These are phyloP conservation scores for Cruciata laevipes DNA, from an alignment of 257 asterid species.

Conservation along the genomic window DNA sequence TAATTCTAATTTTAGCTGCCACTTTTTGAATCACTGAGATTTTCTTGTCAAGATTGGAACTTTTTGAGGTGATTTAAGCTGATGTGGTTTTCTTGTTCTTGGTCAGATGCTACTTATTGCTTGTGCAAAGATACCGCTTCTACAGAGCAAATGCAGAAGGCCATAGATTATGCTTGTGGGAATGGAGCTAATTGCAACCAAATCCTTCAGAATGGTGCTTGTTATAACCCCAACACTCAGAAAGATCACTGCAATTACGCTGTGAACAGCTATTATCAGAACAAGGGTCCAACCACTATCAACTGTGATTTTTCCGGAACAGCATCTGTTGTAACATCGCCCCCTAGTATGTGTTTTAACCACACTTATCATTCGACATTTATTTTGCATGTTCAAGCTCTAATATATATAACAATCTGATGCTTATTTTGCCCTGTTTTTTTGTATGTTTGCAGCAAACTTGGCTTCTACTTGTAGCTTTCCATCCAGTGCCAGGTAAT, in stretches of 20 bases:
- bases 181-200: constrained; percentile 66
- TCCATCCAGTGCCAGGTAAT: constrained; percentile 61
- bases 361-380: neutral
- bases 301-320: constrained; percentile 69
- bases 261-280: constrained; percentile 82
- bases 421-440: neutral
- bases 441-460: constrained; percentile 28
- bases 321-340: constrained; percentile 29
- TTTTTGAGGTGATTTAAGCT: constrained; percentile 6
- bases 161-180: constrained; percentile 90
- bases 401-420: neutral
- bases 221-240: constrained; percentile 66
- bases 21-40: neutral
- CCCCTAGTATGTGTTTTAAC: constrained; percentile 41
- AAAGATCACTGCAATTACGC: constrained; percentile 86
- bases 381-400: neutral
- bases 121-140: constrained; percentile 47
- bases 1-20: neutral
- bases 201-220: constrained; percentile 54
- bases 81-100: neutral
- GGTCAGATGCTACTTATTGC: constrained; percentile 57
- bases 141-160: constrained; percentile 40
- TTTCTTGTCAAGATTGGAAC: constrained; percentile 1
- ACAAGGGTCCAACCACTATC: constrained; percentile 30
- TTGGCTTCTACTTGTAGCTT: constrained; percentile 45